phyloP scores from a whole-genome alignment of 1,284 basidiomycete genomes.

The Phellopilus nigrolimitatus region DNA sequence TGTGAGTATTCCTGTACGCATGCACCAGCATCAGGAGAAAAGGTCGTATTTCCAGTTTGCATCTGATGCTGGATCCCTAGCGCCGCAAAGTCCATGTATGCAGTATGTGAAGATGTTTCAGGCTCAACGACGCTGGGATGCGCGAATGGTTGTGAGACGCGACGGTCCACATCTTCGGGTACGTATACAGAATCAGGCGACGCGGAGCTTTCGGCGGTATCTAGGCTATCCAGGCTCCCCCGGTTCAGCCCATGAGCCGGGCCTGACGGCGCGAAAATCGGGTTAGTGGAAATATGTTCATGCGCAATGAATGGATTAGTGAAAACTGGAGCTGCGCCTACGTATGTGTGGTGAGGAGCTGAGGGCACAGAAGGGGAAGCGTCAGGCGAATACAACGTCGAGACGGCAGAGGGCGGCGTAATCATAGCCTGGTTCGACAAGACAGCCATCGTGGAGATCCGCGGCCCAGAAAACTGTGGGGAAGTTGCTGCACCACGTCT shows the following conservation, averaged over 20 bases:
- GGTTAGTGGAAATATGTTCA: background rate
- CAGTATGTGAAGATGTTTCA: background rate
- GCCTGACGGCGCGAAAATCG: background rate
- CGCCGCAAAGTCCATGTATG: background rate
- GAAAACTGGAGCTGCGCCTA: background rate
- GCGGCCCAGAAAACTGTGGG: too few relatives aligned
- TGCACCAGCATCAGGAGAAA: background rate
- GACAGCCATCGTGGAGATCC: too few relatives aligned
- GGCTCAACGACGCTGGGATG: background rate
- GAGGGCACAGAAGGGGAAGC: background rate
- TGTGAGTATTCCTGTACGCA: background rate
- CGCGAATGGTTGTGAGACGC: background rate
- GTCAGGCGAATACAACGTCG: background rate
- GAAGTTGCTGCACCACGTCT: too few relatives aligned
- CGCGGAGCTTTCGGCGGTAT: conserved; percentile 1
- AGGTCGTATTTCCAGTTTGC: background rate
- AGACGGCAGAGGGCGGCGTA: background rate
- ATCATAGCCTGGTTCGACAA: background rate
- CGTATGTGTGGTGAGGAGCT: background rate
- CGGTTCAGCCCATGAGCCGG: background rate
- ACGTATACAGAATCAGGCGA: conserved; percentile 1
- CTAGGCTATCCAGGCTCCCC: conserved; percentile 3
- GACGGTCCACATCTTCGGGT: background rate
- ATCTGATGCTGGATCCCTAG: background rate
- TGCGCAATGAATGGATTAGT: background rate